Evolutionary conservation across 805 yeast species (phyloP), one percentile per base, ranked within the genome.

Genomic region (Sugiyamaella smithiae): DNA sequence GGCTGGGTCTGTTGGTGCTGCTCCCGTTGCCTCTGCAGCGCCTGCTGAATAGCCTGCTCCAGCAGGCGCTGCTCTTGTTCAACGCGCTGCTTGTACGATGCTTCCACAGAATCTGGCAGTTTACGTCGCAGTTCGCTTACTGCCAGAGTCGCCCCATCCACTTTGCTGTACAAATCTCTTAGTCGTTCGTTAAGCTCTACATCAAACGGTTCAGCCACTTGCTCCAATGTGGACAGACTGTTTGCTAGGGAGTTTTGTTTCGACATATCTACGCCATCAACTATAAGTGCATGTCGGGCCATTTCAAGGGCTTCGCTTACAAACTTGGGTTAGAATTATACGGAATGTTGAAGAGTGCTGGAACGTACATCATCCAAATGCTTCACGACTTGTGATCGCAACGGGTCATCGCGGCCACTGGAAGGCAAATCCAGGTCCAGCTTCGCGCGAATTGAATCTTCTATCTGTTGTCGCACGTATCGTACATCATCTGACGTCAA

Each of bases 171-270:
- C 43, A 78, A 57, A 43, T 73, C 70, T 41, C 91, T 69, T 24
- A 86, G 74, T 48, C 71, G 63, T 49, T 77, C 81, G 62, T 84
- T 83, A 50, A 85, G 64, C 16, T 75, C 81, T 33, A 75, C 66
- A 59, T 87, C 91, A 63, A 84, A 85, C 0, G 90, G 88, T 61
- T 84, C 93, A 6, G 80, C 73, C 49, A 75, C 75, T 49, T 57
- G 51, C 22, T 57, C 22, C 33, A 40, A 32, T 56, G 59, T 7
- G 57, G 46, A 8, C 66, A 58, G 42, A 22, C 37, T 35, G 5
- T 54, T 38, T 31, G 56, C 53, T 17, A 70, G 45, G 36, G 58
- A 47, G 12, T 57, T 55, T 9, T 53, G 62, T 1, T 53, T 51
- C 4, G 68, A 57, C 55, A 71, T 60, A 37, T 73, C 74, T 24